Percentiles rank a stretch among this genome's conserved stretches.
phyloP scores from a whole-genome alignment of 306 rosid species.

The Trifolium subterraneum region DNA sequence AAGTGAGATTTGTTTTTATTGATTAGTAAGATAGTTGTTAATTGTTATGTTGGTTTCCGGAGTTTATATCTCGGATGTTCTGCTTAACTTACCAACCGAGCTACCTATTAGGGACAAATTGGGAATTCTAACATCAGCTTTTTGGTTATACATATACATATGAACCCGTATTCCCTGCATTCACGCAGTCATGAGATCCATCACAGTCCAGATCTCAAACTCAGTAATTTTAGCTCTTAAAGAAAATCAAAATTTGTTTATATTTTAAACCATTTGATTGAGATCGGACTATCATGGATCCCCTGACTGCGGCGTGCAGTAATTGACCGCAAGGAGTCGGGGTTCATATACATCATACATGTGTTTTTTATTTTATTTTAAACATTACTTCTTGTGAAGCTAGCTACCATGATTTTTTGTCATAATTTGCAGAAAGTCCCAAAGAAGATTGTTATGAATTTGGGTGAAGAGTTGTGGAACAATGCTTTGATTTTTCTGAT shows the following conservation, averaged over 20 bases:
- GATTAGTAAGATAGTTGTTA: neutral
- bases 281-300: too few relatives aligned
- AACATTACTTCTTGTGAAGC: neutral
- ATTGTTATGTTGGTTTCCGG: too few relatives aligned
- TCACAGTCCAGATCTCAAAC: neutral
- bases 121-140: neutral
- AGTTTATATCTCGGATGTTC: neutral
- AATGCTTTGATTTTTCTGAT: constrained; percentile 13
- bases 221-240: neutral
- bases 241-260: too few relatives aligned
- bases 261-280: too few relatives aligned
- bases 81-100: neutral
- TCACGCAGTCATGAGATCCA: neutral
- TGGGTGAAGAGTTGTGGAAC: constrained; percentile 1
- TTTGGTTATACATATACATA: too few relatives aligned
- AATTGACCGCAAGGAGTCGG: too few relatives aligned
- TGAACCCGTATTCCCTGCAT: neutral
- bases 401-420: neutral
- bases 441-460: constrained; percentile 3
- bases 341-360: neutral
- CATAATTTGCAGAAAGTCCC: constrained; percentile 38
- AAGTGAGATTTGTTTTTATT: neutral
- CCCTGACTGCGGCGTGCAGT: too few relatives aligned
- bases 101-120: too few relatives aligned
- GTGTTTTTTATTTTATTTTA: neutral